These are phyloP conservation scores for Coemansia sp. DNA, from an alignment of 192 early-diverging fungal species.

Conservation along the genomic window DNA sequence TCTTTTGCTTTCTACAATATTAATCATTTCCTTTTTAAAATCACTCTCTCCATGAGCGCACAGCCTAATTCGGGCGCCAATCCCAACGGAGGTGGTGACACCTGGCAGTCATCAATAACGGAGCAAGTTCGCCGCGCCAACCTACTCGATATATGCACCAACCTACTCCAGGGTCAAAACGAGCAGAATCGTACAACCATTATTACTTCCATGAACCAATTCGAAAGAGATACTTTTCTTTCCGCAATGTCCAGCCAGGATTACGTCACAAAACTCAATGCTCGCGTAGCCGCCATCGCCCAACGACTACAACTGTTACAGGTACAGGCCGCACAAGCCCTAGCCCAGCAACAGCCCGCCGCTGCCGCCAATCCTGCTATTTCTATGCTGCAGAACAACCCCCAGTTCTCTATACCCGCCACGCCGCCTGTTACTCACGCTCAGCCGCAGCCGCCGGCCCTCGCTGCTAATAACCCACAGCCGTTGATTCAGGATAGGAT, in stretches of 20 bases:
- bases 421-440: neutral
- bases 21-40: neutral
- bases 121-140: slow-evolving; percentile 30
- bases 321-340: slow-evolving; percentile 4
- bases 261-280: slow-evolving; percentile 24
- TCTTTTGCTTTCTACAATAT: neutral
- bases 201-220: slow-evolving; percentile 8
- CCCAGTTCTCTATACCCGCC: neutral
- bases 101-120: slow-evolving; percentile 31
- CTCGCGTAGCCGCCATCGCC: slow-evolving; percentile 12
- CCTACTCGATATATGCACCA: slow-evolving; percentile 10
- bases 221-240: slow-evolving; percentile 25
- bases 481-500: slow-evolving; percentile 10
- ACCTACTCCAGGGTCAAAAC: slow-evolving; percentile 25
- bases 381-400: neutral
- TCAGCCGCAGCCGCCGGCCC: slow-evolving; percentile 8
- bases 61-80: slow-evolving; percentile 24
- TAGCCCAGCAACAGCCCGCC: slow-evolving; percentile 30
- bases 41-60: slow-evolving; percentile 24
- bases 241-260: slow-evolving; percentile 34
- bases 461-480: neutral
- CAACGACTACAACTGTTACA: neutral
- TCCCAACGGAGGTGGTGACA: slow-evolving; percentile 16
- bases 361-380: neutral
- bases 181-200: slow-evolving; percentile 15